Evolutionary conservation across 1,284 basidiomycete species (phyloP).

Genomic region (Schizophyllum amplum): DNA sequence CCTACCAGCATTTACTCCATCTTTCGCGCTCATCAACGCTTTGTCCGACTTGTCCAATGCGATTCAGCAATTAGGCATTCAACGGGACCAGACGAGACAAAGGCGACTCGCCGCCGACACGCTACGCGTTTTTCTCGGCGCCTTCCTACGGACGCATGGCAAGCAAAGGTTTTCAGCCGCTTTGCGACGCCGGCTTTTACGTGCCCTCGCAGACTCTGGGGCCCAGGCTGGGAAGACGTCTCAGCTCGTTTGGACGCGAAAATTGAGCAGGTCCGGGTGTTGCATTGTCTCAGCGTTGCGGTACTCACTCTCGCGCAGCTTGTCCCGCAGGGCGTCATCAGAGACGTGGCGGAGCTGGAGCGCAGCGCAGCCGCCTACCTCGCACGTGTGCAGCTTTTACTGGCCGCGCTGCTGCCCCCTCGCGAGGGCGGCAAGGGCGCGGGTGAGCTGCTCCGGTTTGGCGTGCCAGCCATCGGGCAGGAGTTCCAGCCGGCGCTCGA

Average conservation of each 20-base stretch:
- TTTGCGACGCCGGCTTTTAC: constrained; percentile 47
- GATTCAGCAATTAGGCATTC: constrained; percentile 44
- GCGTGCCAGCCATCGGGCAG: constrained; percentile 34
- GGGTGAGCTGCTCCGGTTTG: constrained; percentile 31
- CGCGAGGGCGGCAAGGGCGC: constrained; percentile 36
- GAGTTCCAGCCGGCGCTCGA: constrained; percentile 41
- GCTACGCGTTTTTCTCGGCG: constrained; percentile 33
- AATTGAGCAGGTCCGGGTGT: constrained; percentile 20
- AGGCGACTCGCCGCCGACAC: constrained; percentile 27
- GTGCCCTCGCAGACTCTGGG: constrained; percentile 33
- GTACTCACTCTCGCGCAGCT: neutral
- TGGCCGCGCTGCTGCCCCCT: constrained; percentile 35
- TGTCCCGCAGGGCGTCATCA: neutral
- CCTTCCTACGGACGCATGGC: constrained; percentile 22
- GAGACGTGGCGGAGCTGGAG: constrained; percentile 11
- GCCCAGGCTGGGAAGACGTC: constrained; percentile 25
- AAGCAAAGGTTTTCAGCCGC: constrained; percentile 19
- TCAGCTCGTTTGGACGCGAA: constrained; percentile 20
- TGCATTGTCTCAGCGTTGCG: constrained; percentile 1
- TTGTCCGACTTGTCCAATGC: constrained; percentile 46
- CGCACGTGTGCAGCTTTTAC: constrained; percentile 38
- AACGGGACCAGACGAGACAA: constrained; percentile 27
- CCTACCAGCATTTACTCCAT: constrained; percentile 33
- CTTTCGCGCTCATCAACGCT: constrained; percentile 43
- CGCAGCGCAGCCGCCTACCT: constrained; percentile 26